Conservation (phyloP, 257 asterid species). For the Orobanche coerulescens region DNA sequence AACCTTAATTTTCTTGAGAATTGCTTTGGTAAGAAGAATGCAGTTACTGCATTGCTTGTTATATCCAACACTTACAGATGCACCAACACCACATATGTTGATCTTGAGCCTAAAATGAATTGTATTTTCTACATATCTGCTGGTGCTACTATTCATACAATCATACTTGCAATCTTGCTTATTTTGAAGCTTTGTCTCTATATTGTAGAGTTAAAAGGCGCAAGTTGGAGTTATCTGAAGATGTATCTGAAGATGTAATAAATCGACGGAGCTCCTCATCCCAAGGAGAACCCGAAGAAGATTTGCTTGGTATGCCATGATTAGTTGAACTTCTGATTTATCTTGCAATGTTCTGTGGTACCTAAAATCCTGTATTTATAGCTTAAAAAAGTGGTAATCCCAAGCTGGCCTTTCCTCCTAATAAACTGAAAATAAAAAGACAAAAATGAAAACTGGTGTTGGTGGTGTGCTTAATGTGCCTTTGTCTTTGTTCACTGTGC, state of each 20-base stretch:
- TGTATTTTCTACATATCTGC: not conserved
- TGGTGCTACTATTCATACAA: slow-evolving; percentile 2
- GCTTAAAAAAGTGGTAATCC: not conserved
- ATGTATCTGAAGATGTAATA: slow-evolving; percentile 11
- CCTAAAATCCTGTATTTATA: not conserved
- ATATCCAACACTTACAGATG: slow-evolving; percentile 3
- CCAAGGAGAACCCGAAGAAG: slow-evolving; percentile 29
- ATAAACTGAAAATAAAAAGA: not conserved
- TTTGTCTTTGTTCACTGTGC: not conserved
- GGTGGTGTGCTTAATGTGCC: not conserved
- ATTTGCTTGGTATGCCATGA: slow-evolving; percentile 30
- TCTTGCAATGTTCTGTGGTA: not conserved
- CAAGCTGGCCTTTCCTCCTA: slow-evolving; percentile 2
- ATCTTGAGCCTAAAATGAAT: not conserved
- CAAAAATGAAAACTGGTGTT: slow-evolving; percentile 3
- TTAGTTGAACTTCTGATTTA: not conserved
- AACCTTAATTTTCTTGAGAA: not conserved
- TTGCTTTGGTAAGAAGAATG: slow-evolving; percentile 4
- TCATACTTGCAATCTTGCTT: slow-evolving; percentile 1
- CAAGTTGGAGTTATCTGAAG: slow-evolving; percentile 46
- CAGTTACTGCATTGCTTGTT: not conserved
- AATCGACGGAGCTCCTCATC: slow-evolving; percentile 35
- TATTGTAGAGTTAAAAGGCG: slow-evolving; percentile 66
- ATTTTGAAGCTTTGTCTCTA: slow-evolving; percentile 5
- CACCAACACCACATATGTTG: slow-evolving; percentile 2